Evolutionary conservation across 176 grass and related monocot genomes (phyloP), one percentile per base, ranked within the genome.

Genomic region (Panicum miliaceum): DNA sequence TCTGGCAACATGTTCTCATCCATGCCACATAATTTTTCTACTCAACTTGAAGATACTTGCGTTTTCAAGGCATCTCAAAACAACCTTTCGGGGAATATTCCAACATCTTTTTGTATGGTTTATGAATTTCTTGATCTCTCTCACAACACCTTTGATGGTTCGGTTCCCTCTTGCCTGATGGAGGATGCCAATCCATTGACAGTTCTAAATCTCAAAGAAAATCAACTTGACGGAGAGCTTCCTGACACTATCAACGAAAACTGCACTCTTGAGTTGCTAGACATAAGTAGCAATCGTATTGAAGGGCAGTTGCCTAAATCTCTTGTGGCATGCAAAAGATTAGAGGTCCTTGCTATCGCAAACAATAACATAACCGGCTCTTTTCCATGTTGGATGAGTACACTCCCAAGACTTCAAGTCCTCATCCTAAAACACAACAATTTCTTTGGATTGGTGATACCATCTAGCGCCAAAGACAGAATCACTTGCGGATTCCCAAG

Each of bases 371-470:
- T 87, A 0, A 16, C 0, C 0, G 88, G 12, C 37, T 23, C 25
- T 41, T 90, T 87, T 22, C 84, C 88, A 38, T 90, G 80, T 5
- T 90, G 84, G 79, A 34, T 90, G 32, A 25, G 73, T 60, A 12
- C 40, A 10, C 47, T 83, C 56, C 53, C 64, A 34, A 71, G 32
- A 26, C 79, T 90, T 25, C 72, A 87, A 83, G 64, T 90, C 4
- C 36, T 87, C 11, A 7, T 78, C 27, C 43, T 90, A 2, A 83
- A 63, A 13, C 52, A 32, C 0, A 90, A 90, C 4, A 54, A 8
- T 4, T 86, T 90, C 25, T 63, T 61, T 10, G 78, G 88, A 22
- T 3, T 4, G 6, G 25, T 86, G 0, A 25, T 9, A 9, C 6
- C 20, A 22, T 63, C 40, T 51, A 25, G 25, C 18, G 0, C 4